Base-by-base conservation (phyloP, 805 yeast species). In the Maudiozyma saulgeensis region DNA sequence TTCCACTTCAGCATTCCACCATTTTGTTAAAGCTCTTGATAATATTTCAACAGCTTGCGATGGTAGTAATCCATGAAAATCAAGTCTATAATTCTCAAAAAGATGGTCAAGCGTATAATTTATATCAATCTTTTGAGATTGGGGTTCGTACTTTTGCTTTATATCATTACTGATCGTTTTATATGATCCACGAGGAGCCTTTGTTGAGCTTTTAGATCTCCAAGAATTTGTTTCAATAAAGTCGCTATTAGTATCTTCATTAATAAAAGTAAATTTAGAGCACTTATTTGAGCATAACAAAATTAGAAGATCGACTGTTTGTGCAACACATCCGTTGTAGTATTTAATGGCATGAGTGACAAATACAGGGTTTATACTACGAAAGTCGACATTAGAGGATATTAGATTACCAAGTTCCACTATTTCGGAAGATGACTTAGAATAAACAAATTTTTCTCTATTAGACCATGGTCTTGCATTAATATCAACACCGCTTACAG, bases 1-100 rank as follows among this genome's bases (percentile, higher is more conserved):
- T 1, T 56, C 54, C 18, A 73, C 39, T 60, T 85, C 91, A 23
- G 68, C 69, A 1, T 59, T 52, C 91, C 91, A 85, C 93, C 93
- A 85, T 4, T 60, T 64, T 0, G 57, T 41, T 2, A 82, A 58
- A 0, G 73, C 75, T 11, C 39, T 45, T 5, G 59, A 49, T 1
- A 74, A 64, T 1, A 74, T 60, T 1, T 50, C 47, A 6, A 73
- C 54, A 0, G 89, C 87, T 32, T 71, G 73, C 0, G 67, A 55
- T 9, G 79, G 79, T 8, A 65, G 62, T 49, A 73, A 71, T 0
- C 75, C 73, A 61, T 85, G 93, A 7, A 84, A 70, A 65, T 85
- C 91, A 2, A 82, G 26, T 15, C 40, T 53, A 42, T 58, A 53
- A 11, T 42, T 51, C 1, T 48, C 44, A 9, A 56, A 56, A 6